These are phyloP conservation scores for Mycena albidolilacea DNA, from an alignment of 768 basidiomycete species.

Conservation along the genomic window DNA sequence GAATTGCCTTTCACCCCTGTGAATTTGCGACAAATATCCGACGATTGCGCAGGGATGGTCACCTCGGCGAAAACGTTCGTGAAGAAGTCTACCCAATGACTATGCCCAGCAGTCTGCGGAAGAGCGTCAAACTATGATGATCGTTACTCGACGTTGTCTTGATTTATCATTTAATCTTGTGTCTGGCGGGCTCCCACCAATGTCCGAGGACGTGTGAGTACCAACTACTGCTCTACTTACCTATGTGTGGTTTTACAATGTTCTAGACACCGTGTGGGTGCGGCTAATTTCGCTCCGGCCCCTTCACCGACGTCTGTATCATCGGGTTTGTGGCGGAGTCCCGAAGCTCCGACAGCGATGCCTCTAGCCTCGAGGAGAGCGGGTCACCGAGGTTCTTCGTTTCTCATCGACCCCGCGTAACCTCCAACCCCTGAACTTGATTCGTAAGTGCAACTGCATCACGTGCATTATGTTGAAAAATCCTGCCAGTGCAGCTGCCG, in stretches of 20 bases:
- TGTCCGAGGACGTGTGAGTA: neutral
- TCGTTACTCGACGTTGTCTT: neutral
- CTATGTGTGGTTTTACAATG: neutral
- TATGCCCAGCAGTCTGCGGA: too few species aligned
- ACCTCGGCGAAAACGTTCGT: neutral
- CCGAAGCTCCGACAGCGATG: neutral
- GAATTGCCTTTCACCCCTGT: neutral
- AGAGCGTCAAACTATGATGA: neutral
- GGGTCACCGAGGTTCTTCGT: neutral
- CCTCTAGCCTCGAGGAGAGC: neutral
- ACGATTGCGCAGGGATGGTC: neutral
- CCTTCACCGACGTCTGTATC: neutral
- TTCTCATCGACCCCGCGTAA: neutral
- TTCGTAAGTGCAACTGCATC: neutral
- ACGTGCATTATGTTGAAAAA: neutral
- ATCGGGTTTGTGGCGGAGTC: neutral
- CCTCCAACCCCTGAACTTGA: neutral
- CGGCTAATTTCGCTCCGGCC: neutral
- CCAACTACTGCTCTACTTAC: neutral
- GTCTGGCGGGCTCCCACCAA: neutral
- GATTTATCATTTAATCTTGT: neutral
- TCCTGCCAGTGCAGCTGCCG: neutral
- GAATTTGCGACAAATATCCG: neutral
- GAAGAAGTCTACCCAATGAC: neutral
- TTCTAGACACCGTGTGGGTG: neutral